Percentiles rank a stretch among this genome's conserved stretches.
phyloP scores from a whole-genome alignment of 2,329 filamentous ascomycete genomes.

The Penicillium sp. region DNA sequence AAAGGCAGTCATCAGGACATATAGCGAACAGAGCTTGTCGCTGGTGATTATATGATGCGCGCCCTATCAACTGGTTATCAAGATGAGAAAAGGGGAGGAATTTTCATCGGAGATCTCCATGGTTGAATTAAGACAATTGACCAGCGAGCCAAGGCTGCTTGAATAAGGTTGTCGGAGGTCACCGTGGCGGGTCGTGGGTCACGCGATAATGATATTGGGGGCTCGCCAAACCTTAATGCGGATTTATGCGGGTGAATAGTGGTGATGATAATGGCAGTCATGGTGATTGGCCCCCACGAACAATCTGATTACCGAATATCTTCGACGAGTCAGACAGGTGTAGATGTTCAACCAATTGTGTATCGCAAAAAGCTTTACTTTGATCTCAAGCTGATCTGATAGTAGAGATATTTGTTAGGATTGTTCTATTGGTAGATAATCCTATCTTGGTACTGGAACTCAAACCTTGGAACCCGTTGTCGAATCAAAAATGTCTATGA shows the following conservation, averaged over 20 bases:
- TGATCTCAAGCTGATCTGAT: neutral
- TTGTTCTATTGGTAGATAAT: neutral
- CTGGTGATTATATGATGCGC: neutral
- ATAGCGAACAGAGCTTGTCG: neutral
- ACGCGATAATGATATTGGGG: slow-evolving; percentile 1
- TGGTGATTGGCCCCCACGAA: slow-evolving; percentile 3
- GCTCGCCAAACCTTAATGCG: neutral
- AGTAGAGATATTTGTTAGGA: neutral
- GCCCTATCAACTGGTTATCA: slow-evolving; percentile 11
- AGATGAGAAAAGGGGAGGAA: neutral
- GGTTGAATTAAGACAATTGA: neutral
- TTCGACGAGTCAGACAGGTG: neutral
- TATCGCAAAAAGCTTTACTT: neutral
- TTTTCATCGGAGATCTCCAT: slow-evolving; percentile 15
- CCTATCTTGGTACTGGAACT: too few relatives aligned
- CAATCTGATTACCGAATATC: neutral
- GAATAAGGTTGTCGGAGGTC: slow-evolving; percentile 17
- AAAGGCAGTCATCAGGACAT: neutral
- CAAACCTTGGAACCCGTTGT: too few relatives aligned
- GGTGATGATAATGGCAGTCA: slow-evolving; percentile 1
- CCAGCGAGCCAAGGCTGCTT: neutral
- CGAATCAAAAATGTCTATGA: neutral
- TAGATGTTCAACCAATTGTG: neutral
- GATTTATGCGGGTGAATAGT: slow-evolving; percentile 2
- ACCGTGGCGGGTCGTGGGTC: slow-evolving; percentile 6